These are phyloP conservation scores for Lactarius pseudohatsudake DNA, from an alignment of 768 basidiomycete species.

Conservation along the genomic window DNA sequence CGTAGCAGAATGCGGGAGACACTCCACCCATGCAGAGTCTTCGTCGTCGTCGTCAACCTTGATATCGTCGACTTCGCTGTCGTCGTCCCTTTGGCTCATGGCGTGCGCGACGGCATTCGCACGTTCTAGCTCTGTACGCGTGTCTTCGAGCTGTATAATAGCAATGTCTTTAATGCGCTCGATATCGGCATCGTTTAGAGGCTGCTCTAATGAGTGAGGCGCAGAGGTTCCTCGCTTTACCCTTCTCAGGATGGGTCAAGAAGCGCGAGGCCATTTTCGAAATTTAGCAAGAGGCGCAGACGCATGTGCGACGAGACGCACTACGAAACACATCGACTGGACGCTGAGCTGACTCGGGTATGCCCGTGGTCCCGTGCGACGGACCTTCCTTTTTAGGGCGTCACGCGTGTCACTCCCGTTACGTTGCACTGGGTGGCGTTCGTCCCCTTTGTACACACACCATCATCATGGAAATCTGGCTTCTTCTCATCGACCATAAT, in stretches of 20 bases:
- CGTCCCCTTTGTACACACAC: too few relatives aligned
- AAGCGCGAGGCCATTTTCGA: background rate
- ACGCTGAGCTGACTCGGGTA: too few relatives aligned
- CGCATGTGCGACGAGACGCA: background rate
- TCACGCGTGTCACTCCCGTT: too few relatives aligned
- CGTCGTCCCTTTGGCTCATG: conserved; percentile 68
- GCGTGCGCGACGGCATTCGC: conserved; percentile 73
- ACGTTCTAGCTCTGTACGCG: conserved; percentile 77
- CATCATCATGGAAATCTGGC: too few relatives aligned
- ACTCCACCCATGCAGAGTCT: conserved; percentile 84
- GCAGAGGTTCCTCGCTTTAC: conserved; percentile 77
- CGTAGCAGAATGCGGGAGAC: conserved; percentile 34
- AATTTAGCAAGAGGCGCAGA: background rate
- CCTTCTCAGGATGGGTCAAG: conserved; percentile 41
- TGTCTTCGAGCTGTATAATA: conserved; percentile 86
- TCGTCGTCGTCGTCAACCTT: conserved; percentile 45
- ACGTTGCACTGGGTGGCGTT: too few relatives aligned
- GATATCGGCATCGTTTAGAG: conserved; percentile 87
- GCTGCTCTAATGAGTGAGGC: conserved; percentile 80
- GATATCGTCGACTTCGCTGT: conserved; percentile 61
- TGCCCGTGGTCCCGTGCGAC: too few relatives aligned
- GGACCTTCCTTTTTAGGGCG: too few relatives aligned
- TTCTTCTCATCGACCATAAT: too few relatives aligned
- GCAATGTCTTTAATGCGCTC: conserved; percentile 87
- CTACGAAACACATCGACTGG: too few relatives aligned